Evolutionary conservation across 768 basidiomycete species (phyloP).

Genomic region (Suillus discolor): DNA sequence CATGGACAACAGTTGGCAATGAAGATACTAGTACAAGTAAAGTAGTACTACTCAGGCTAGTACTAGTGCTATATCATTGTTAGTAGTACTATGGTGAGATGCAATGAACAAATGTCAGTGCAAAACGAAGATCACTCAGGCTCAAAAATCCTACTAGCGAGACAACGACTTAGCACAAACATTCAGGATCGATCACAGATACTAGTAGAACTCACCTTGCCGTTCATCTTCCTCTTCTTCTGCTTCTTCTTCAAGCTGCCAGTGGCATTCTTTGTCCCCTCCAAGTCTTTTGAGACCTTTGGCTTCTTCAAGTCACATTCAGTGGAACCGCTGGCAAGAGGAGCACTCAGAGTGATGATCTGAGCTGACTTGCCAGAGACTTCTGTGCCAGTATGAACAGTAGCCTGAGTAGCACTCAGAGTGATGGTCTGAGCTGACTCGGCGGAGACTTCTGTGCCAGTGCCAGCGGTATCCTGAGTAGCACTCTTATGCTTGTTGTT

Average conservation of each 20-base stretch:
- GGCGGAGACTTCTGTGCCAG: no score
- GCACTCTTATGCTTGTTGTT: background rate
- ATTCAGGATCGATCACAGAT: no score
- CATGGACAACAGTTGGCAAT: background rate
- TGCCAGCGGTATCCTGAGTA: background rate
- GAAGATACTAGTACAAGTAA: background rate
- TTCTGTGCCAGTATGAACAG: no score
- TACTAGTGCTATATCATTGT: no score
- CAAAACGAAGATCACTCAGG: background rate
- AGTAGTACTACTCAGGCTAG: background rate
- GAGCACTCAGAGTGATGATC: background rate
- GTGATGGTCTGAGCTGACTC: no score
- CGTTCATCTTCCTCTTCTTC: background rate
- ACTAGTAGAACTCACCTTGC: background rate
- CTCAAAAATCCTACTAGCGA: no score
- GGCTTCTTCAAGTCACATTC: background rate
- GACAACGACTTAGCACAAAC: no score
- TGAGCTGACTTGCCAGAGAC: background rate
- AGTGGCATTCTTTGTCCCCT: background rate
- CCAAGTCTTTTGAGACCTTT: background rate
- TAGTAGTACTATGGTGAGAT: no score
- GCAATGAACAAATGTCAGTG: background rate
- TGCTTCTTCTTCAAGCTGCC: background rate
- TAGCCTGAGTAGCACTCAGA: no score
- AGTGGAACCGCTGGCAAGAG: background rate